Base-by-base conservation (phyloP, 306 rosid species). In the Trifolium fragiferum region DNA sequence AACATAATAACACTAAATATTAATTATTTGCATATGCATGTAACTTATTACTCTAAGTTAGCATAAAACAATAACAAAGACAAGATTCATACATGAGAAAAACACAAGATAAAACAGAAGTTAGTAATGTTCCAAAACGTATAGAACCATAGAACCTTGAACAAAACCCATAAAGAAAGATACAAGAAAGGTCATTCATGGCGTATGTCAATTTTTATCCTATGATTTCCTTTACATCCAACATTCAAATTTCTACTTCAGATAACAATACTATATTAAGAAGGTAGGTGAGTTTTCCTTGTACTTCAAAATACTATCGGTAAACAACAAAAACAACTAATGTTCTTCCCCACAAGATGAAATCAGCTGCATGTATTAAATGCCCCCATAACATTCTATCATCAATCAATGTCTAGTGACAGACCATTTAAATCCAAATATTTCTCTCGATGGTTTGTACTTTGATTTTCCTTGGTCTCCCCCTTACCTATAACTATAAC, bases 81-180 rank as follows among this genome's bases (percentile, higher is more conserved):
- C 68, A 5, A 81, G n/a, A 40, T 70, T 16, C 53, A 44, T 21
- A 16, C 25, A 64, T 44, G 67, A 57, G 7, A 71, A 49, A 12
- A 32, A 15, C 9, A 47, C 10, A 55, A 62, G 6, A 50, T 46
- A 51, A 65, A 72, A 37, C 32, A 50, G 38, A 62, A 40, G 70
- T 33, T 2, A 19, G 15, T 16, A 8, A 2, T 23, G 23, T 18
- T 68, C 4, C 23, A 13, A 38, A 44, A 37, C 59, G 51, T 49
- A 49, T 38, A 59, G 65, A 20, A 80, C 43, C 15, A 27, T 11
- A 2, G 25, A 44, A 57, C 33, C n/a, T n/a, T n/a, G 27, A 25
- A 25, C 27, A 25, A 7, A 38, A 50, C 57, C 67, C 19, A 37
- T 15, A 25, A 69, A 58, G 43, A 40, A 38, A 44, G 5, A 67